These are phyloP conservation scores for Acacia pycnantha DNA, from an alignment of 331 rosid species.

Conservation along the genomic window DNA sequence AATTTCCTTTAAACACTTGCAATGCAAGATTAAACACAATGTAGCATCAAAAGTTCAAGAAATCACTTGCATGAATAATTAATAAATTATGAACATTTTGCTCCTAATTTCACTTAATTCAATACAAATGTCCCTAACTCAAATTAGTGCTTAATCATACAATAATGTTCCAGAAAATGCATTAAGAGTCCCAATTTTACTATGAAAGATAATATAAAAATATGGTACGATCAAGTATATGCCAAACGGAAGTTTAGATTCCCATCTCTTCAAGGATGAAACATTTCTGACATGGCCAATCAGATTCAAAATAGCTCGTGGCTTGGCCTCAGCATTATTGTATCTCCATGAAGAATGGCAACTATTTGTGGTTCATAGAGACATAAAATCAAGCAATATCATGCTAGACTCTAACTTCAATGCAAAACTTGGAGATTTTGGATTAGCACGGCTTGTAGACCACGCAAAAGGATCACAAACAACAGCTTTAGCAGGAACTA, in stretches of 20 bases:
- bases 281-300: neutral
- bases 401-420: neutral
- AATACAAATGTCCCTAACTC: no score
- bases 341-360: neutral
- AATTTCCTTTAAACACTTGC: no score
- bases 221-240: no score
- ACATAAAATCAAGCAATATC: neutral
- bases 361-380: neutral
- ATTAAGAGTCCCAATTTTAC: no score
- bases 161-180: no score
- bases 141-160: no score
- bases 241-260: constrained; percentile 55
- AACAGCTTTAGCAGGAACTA: neutral
- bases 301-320: neutral
- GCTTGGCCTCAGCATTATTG: neutral
- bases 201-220: no score
- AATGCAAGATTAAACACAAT: no score
- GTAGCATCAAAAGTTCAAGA: no score
- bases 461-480: neutral
- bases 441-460: neutral
- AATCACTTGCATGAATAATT: no score
- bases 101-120: no score
- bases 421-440: neutral
- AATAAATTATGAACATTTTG: no score
- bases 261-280: constrained; percentile 39